Evolutionary conservation across 2,329 filamentous ascomycete genomes (phyloP).

Genomic region (Sporothrix protearum): DNA sequence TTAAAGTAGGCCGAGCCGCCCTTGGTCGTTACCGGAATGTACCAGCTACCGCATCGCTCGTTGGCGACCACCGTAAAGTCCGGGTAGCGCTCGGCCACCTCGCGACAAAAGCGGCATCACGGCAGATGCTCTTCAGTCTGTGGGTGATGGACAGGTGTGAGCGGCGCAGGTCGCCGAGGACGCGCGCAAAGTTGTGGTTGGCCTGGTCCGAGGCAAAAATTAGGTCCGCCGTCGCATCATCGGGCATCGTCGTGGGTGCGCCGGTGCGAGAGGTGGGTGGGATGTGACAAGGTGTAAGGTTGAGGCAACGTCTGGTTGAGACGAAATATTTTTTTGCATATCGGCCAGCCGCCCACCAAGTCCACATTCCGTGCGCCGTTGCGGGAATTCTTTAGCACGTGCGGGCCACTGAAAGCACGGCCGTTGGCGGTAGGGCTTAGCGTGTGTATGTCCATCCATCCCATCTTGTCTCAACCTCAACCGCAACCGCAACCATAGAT

Average conservation of each 20-base stretch:
- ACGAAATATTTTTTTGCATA: background rate
- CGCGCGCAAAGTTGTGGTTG: constrained; percentile 64
- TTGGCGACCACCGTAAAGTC: constrained; percentile 73
- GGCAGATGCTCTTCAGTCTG: constrained; percentile 72
- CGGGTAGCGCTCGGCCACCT: constrained; percentile 52
- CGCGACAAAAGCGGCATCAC: constrained; percentile 72
- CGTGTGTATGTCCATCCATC: background rate
- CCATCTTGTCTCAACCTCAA: background rate
- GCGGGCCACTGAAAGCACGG: background rate
- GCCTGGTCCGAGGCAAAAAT: constrained; percentile 49
- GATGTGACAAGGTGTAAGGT: background rate
- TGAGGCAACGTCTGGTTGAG: background rate
- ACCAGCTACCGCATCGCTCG: constrained; percentile 95
- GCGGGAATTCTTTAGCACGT: background rate
- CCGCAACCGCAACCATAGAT: background rate
- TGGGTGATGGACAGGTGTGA: constrained; percentile 76
- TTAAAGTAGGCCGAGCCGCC: constrained; percentile 87
- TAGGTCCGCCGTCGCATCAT: constrained; percentile 41
- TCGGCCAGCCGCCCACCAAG: background rate
- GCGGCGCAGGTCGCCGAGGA: constrained; percentile 68
- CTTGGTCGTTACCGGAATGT: constrained; percentile 52
- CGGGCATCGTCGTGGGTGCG: constrained; percentile 29
- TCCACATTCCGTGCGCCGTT: background rate
- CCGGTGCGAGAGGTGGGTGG: background rate
- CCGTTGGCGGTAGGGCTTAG: background rate